phyloP scores from a whole-genome alignment of 2,329 filamentous ascomycete species.

The Tolypocladium tundrense region DNA sequence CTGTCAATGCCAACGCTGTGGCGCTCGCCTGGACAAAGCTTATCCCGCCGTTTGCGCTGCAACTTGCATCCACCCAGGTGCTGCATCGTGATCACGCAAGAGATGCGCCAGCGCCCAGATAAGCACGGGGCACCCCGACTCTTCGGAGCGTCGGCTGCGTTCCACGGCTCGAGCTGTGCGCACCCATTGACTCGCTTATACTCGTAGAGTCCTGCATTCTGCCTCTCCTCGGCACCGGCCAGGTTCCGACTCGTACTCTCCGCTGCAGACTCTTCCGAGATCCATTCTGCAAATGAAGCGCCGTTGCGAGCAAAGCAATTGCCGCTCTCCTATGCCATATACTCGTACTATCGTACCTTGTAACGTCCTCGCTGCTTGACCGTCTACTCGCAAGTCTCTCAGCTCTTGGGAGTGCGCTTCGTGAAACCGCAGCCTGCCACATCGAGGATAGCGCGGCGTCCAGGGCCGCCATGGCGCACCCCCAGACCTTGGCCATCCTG shows the following conservation, averaged over 20 bases:
- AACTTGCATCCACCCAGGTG: background rate
- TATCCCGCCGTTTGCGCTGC: background rate
- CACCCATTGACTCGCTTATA: background rate
- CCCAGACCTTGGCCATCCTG: background rate
- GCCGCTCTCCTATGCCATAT: background rate
- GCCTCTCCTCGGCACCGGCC: background rate
- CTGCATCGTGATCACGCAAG: background rate
- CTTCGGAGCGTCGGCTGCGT: background rate
- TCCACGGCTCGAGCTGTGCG: background rate
- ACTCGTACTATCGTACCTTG: background rate
- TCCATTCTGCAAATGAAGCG: background rate
- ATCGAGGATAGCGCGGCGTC: background rate
- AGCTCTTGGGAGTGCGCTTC: background rate
- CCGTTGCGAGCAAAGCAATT: background rate
- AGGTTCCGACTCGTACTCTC: background rate
- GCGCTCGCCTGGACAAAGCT: background rate
- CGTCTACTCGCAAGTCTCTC: background rate
- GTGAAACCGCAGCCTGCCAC: background rate
- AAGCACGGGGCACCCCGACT: background rate
- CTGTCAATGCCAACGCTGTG: background rate
- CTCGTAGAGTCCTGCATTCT: background rate
- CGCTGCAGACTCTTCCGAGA: background rate
- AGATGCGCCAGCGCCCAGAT: background rate
- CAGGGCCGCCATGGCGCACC: background rate
- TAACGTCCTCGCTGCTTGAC: background rate